Evolutionary conservation across 768 basidiomycete species (phyloP), one percentile per base, ranked within the genome.

Genomic region (Lyophyllum decastes): DNA sequence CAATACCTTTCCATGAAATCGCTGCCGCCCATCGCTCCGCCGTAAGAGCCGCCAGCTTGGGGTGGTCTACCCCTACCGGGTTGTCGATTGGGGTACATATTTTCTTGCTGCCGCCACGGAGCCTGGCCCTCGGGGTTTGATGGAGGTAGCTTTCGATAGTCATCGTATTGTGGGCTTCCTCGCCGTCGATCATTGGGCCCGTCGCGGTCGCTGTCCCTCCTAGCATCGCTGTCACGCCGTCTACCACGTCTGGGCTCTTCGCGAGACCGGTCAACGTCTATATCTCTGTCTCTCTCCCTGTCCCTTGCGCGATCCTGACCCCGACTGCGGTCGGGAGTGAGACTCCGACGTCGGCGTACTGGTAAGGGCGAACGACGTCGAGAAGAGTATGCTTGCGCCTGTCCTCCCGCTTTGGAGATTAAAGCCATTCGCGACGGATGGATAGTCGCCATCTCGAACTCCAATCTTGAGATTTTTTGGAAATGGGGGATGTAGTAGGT

Each of bases 1-100:
- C 71, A 81, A 52, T 61, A 90, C 92, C 84, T 84, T 60, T 92
- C 90, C 70, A 92, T 68, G 59, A 79, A 91, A 54, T 90, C 87
- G 8, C 72, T 70, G 4, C 79, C 76, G 19, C 73, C 70, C 0
- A 72, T 70, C 2, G 76, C 74, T 27, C 76, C 74, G 24, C 71
- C 67, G 48, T 70, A 71, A 27, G 68, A 61, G 19, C 73, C 72
- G 16, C 70, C 74, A 46, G 70, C 61, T 56, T 68, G 55, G 38
- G 70, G 63, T 21, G 70, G 66, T 46, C 69, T 60, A 46, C 70
- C 63, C 38, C 69, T 69, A 51, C 72, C 68, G 25, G 59, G 64
- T 48, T 72, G 68, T 19, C 79, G 73, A 45, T 64, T 68, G 5
- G 82, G 78, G 63, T 88, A 87, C 85, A 88, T 85, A 66, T 78